Conservation (phyloP, 106 monocot genomes). For the Posidonia australis region DNA sequence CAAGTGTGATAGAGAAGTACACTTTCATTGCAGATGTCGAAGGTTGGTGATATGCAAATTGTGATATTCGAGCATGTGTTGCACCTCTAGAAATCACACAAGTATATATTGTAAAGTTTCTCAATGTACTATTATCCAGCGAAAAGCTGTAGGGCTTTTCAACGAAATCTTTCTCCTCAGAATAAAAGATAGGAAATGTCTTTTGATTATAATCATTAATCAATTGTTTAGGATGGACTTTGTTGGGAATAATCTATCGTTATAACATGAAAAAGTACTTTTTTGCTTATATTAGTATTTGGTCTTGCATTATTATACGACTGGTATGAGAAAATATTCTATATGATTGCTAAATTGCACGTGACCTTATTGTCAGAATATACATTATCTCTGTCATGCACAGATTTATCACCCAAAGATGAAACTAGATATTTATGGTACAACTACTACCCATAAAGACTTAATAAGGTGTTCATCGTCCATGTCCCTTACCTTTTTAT, state of each 20-base stretch:
- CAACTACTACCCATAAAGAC: conserved; percentile 79
- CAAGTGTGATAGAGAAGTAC: conserved; percentile 45
- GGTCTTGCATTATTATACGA: too few relatives aligned
- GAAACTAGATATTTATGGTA: conserved; percentile 9
- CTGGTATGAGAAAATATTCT: too few relatives aligned
- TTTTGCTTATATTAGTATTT: too few relatives aligned
- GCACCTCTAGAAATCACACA: conserved; percentile 53
- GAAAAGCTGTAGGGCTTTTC: too few relatives aligned
- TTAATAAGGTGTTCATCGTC: conserved; percentile 49
- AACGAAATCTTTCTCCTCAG: too few relatives aligned
- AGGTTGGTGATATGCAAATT: conserved; percentile 44
- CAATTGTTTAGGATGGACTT: background rate
- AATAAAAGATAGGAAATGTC: too few relatives aligned
- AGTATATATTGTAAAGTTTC: conserved; percentile 12
- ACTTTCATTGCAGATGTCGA: conserved; percentile 35
- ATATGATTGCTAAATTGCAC: too few relatives aligned
- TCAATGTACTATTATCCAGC: too few relatives aligned
- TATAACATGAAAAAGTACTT: too few relatives aligned
- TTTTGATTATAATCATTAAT: too few relatives aligned
- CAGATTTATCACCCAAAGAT: too few relatives aligned
- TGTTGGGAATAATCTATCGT: too few relatives aligned
- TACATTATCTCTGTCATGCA: background rate
- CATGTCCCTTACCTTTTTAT: conserved; percentile 73
- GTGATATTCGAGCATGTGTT: conserved; percentile 38
- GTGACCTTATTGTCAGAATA: background rate